Evolutionary conservation across 1,284 basidiomycete species (phyloP), one percentile per base, ranked within the genome.

Genomic region (Rhodotorula sp.): DNA sequence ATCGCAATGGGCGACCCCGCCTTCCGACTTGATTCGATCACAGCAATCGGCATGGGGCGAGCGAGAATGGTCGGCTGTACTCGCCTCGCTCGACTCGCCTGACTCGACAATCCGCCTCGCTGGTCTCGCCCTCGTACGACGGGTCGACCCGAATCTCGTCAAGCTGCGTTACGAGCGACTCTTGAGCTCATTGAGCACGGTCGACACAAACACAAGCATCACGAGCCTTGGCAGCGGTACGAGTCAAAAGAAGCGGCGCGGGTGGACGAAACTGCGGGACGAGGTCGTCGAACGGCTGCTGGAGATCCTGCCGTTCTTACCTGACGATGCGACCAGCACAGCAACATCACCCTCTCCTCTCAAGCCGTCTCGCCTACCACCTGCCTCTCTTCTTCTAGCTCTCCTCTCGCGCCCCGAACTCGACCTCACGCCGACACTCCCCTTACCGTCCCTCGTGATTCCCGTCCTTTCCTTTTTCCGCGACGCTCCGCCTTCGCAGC

Each of bases 91-190:
- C 46, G 54, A 61, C 37, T 10, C 44, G 37, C 24, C 65, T 11
- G 65, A 67, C 20, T 24, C 58, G 28, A 3, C 59, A 1, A 13
- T 67, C 34, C 55, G 63, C 9, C n/a, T 4, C 22, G 59, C 63
- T 34, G 62, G 67, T 1, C 61, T 71, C 9, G 34, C 30, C 15
- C 62, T 72, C 22, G 26, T 72, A 0, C 30, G 16, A 2, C 40
- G 24, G n/a, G 62, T 68, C 16, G 67, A 69, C 56, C 16, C 20
- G 1, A n/a, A 11, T 0, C 62, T 72, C 46, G 61, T 69, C 37
- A 7, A 31, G 10, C 20, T 67, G 47, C 68, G 69, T 26, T 53
- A 57, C 51, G 34, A 48, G 20, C 61, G 62, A 24, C 30, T 65
- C 9, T 10, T 69, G 15, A 7, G 18, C 2, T 24, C 62, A 2